Evolutionary conservation across 148 eudicot species (phyloP), one percentile per base, ranked within the genome.

Genomic region (Polygonum maritimum): DNA sequence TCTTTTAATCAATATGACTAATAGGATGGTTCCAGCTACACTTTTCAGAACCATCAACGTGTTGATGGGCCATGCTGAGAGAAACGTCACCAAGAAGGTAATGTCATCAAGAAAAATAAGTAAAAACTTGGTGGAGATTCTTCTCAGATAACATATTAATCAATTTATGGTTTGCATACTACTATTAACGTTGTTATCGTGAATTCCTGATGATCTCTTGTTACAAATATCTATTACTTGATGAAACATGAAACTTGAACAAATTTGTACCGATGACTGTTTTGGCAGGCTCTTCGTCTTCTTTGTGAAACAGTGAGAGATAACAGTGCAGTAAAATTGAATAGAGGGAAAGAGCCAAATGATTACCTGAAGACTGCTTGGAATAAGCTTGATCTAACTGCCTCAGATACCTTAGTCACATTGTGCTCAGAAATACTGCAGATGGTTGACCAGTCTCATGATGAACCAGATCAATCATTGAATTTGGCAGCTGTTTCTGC

Each of bases 231-330:
- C 58, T 60, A 21, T 3, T 3, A 11, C 36, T 60, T 22, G 12
- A 60, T 22, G 13, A 33, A 67, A 36, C 38, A 12, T 67, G 41
- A 14, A 19, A 67, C 40, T 31, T 11, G 44, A 35, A 67, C 36
- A n/a, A 45, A 72, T 16, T 41, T 44, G 54, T 44, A 72, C 12
- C 6, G 18, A 21, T 48, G 33, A 44, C 55, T 45, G 31, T 48
- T 76, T 33, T 71, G 44, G 71, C 89, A 89, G 93, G 90, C 92
- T 73, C 94, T 95, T 49, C 89, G 88, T 77, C 79, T 92, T 79
- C 78, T 95, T 47, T 90, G 88, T 80, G 91, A 92, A 81, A 80
- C 88, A 69, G 76, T 88, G 80, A 90, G 87, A 86, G 91, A 86
- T 26, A 63, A 54, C 33, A 84, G 81, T 65, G 54, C 63, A 18